Percentiles rank a stretch among this genome's conserved stretches.
Conservation (phyloP, 2,329 filamentous ascomycete genomes). For the Colletotrichum tamarilloi region DNA sequence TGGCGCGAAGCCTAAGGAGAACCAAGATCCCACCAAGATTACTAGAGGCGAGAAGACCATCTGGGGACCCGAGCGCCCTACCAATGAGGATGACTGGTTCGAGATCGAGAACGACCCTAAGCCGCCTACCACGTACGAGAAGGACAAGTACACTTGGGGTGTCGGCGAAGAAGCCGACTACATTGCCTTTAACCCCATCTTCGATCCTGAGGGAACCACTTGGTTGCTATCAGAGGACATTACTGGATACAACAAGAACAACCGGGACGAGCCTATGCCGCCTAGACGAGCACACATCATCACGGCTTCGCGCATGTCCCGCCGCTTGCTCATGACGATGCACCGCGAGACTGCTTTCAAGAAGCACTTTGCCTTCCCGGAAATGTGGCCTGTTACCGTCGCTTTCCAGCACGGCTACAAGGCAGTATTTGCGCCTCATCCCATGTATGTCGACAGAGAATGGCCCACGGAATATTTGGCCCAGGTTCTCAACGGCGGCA, state of each 20-base stretch:
- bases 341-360: constrained; percentile 87
- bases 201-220: constrained; percentile 86
- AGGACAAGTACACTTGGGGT: constrained; percentile 87
- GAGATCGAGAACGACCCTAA: constrained; percentile 77
- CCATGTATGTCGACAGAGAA: constrained; percentile 85
- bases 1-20: constrained; percentile 51
- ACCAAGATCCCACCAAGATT: constrained; percentile 21
- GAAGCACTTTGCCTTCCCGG: constrained; percentile 91
- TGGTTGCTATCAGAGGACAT: constrained; percentile 88
- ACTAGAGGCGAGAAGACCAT: constrained; percentile 70
- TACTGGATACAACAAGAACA: constrained; percentile 80
- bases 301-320: constrained; percentile 85
- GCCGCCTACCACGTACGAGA: constrained; percentile 78
- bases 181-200: constrained; percentile 92
- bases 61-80: constrained; percentile 85
- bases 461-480: constrained; percentile 87
- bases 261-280: constrained; percentile 64
- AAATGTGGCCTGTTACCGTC: constrained; percentile 94
- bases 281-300: constrained; percentile 89
- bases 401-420: constrained; percentile 94
- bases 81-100: constrained; percentile 76
- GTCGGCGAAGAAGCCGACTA: constrained; percentile 91
- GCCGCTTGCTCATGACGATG: constrained; percentile 84
- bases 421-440: constrained; percentile 90
- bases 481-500: constrained; percentile 82